Conservation (phyloP, 768 basidiomycete genomes). For the Butyriboletus loyo region DNA sequence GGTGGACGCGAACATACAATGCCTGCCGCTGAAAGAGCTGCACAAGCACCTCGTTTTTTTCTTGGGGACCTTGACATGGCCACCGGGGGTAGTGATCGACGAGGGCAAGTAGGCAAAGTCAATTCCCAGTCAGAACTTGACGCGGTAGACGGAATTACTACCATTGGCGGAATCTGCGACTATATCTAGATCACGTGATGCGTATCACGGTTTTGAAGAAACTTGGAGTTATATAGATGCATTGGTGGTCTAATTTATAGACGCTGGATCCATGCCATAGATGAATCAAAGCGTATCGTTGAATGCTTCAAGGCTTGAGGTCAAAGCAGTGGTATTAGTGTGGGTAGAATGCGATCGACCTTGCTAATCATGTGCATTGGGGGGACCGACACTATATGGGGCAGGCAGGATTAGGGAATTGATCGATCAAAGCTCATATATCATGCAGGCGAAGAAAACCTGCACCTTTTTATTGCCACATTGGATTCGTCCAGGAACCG, state of each 20-base stretch:
- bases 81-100: not conserved
- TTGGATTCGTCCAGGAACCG: too few species aligned
- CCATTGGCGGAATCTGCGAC: not conserved
- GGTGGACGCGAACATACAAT: constrained; percentile 12
- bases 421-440: not conserved
- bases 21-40: constrained; percentile 15
- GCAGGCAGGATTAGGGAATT: not conserved
- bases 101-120: not conserved
- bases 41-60: constrained; percentile 15
- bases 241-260: not conserved
- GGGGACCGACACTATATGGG: too few species aligned
- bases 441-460: too few species aligned
- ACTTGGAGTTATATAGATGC: not conserved
- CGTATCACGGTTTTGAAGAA: not conserved
- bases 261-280: not conserved
- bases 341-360: not conserved
- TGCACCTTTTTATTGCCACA: too few species aligned
- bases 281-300: not conserved
- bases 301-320: not conserved
- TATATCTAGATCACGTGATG: not conserved
- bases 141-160: not conserved
- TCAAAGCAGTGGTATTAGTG: not conserved
- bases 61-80: constrained; percentile 7
- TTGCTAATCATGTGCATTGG: too few species aligned
- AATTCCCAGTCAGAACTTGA: not conserved